Evolutionary conservation across 139 green algal genomes (phyloP).

Genomic region (Chlorella ohadii): DNA sequence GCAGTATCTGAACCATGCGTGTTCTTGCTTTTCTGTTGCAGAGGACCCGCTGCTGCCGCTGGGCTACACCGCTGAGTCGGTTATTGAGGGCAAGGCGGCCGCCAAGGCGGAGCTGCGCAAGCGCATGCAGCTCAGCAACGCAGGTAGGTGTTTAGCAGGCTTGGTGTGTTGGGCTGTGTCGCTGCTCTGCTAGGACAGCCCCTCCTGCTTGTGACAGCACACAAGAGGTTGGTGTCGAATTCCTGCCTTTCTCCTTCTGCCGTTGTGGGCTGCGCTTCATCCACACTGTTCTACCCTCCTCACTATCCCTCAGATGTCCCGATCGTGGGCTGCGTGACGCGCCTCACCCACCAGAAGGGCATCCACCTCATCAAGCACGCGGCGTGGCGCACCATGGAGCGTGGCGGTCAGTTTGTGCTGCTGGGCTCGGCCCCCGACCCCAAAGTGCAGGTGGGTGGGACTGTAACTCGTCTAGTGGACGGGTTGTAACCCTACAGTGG

Average conservation of each 20-base stretch:
- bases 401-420: slow-evolving; percentile 97
- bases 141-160: too few species aligned
- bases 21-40: too few species aligned
- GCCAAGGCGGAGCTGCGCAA: slow-evolving; percentile 71
- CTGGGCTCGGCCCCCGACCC: slow-evolving; percentile 93
- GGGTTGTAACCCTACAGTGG: too few species aligned
- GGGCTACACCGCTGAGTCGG: slow-evolving; percentile 69
- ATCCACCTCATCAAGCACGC: slow-evolving; percentile 99
- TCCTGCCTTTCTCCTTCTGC: too few species aligned
- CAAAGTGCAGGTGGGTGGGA: slow-evolving; percentile 51
- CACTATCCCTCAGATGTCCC: slow-evolving; percentile 81
- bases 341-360: slow-evolving; percentile 95
- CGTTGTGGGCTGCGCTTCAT: too few species aligned
- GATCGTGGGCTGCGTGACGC: slow-evolving; percentile 81
- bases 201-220: too few species aligned
- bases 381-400: slow-evolving; percentile 88
- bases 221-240: too few species aligned
- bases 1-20: too few species aligned
- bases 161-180: too few species aligned
- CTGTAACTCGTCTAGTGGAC: background rate
- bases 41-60: slow-evolving; percentile 79
- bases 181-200: too few species aligned
- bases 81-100: slow-evolving; percentile 71
- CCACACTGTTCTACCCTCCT: too few species aligned
- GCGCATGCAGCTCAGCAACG: slow-evolving; percentile 60